A percentile compares a stretch with the other conserved stretches of the same genome.
phyloP scores from a whole-genome alignment of 345 rosid genomes.

The Euclidium syriacum region DNA sequence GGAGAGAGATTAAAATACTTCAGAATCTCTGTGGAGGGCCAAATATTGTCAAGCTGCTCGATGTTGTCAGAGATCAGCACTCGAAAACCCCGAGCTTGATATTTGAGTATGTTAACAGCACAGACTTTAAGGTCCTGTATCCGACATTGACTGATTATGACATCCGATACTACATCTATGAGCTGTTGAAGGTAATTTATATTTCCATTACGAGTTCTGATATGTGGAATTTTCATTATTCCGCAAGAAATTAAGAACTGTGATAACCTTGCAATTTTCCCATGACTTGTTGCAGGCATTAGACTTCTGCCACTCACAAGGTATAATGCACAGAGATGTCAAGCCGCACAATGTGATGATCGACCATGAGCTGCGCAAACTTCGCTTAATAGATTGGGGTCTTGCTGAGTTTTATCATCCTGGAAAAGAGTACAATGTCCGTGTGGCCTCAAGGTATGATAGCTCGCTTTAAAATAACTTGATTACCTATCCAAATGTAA shows the following conservation, averaged over 20 bases:
- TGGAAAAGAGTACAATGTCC: slow-evolving; percentile 77
- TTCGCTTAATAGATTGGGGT: slow-evolving; percentile 86
- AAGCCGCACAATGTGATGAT: slow-evolving; percentile 93
- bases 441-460: slow-evolving; percentile 79
- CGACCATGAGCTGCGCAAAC: slow-evolving; percentile 84
- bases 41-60: slow-evolving; percentile 71
- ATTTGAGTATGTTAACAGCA: slow-evolving; percentile 84
- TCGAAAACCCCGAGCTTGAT: slow-evolving; percentile 90
- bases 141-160: slow-evolving; percentile 89
- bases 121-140: slow-evolving; percentile 76
- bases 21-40: slow-evolving; percentile 88
- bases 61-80: slow-evolving; percentile 80
- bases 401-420: slow-evolving; percentile 91
- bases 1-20: slow-evolving; percentile 80
- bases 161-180: slow-evolving; percentile 83
- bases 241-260: not conserved
- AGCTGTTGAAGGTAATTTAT: slow-evolving; percentile 60
- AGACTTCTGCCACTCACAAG: slow-evolving; percentile 85
- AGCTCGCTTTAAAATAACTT: not conserved
- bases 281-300: slow-evolving; percentile 47
- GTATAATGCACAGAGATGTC: slow-evolving; percentile 91
- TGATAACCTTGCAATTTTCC: slow-evolving; percentile 1
- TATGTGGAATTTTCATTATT: not conserved
- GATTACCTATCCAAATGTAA: not conserved
- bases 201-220: not conserved